Conservation (phyloP, 495 filamentous ascomycete species). For the Amniculicola lignicola region DNA sequence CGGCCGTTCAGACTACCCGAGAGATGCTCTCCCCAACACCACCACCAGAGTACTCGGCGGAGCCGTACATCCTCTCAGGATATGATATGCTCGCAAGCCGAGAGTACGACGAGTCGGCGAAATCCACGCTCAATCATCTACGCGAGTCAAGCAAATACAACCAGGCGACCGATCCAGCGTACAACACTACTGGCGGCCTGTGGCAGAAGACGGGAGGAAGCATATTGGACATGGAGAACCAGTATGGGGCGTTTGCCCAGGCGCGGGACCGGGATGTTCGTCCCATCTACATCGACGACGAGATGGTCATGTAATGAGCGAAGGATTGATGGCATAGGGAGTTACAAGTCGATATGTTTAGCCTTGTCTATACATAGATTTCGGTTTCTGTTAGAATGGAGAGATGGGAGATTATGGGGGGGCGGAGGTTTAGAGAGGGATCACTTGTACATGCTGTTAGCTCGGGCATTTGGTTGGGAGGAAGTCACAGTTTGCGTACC, state of each 20-base stretch:
- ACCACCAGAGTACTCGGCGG: conserved; percentile 8
- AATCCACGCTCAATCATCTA: conserved; percentile 21
- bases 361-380: no score
- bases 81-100: conserved; percentile 36
- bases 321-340: no score
- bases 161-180: conserved; percentile 37
- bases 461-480: no score
- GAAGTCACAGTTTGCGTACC: conserved; percentile 20
- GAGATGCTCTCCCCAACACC: conserved; percentile 8
- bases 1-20: conserved; percentile 12
- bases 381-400: no score
- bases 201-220: conserved; percentile 31
- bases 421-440: no score
- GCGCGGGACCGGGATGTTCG: conserved; percentile 27
- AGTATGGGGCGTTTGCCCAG: conserved; percentile 37
- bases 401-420: no score
- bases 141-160: conserved; percentile 36
- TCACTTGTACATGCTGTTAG: no score
- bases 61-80: conserved; percentile 38
- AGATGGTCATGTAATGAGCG: conserved; percentile 39
- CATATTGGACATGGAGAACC: conserved; percentile 39
- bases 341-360: no score
- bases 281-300: conserved; percentile 24
- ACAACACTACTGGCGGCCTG: conserved; percentile 18
- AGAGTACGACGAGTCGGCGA: conserved; percentile 36